Conservation (phyloP, 176 grass and related monocot genomes). For the Stipa capillata region DNA sequence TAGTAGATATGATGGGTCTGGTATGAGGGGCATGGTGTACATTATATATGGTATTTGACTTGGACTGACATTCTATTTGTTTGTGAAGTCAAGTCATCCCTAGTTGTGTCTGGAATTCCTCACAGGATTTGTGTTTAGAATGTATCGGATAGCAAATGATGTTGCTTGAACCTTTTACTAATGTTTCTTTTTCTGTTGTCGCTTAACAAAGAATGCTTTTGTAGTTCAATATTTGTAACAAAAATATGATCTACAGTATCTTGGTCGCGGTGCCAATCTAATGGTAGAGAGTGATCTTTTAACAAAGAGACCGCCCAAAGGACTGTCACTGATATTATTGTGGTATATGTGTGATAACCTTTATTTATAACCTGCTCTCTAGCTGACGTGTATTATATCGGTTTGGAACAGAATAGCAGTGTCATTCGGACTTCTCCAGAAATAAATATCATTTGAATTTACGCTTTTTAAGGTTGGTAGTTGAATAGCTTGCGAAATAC, state of each 20-base stretch:
- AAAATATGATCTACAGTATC: not conserved
- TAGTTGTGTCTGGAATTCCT: not conserved
- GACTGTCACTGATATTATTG: no score
- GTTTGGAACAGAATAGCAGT: no score
- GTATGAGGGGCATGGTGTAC: slow-evolving; percentile 14
- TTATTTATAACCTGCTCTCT: no score
- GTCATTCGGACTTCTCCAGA: no score
- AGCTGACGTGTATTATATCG: no score
- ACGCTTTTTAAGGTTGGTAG: no score
- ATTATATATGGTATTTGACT: slow-evolving; percentile 14
- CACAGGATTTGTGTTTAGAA: not conserved
- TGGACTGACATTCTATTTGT: slow-evolving; percentile 4
- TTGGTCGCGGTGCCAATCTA: no score
- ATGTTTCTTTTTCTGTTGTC: not conserved
- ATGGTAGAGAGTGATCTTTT: no score
- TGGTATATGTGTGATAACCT: no score
- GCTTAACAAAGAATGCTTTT: not conserved
- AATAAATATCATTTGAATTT: no score
- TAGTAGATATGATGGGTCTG: not conserved
- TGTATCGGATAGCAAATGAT: not conserved
- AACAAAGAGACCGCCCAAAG: no score
- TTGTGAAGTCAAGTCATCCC: slow-evolving; percentile 5
- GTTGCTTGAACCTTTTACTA: not conserved
- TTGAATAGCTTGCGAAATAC: no score
- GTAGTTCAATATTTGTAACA: not conserved